A percentile compares a stretch with the other conserved stretches of the same genome.
Evolutionary conservation across 768 basidiomycete species (phyloP).

Genomic region (Kwoniella pini): DNA sequence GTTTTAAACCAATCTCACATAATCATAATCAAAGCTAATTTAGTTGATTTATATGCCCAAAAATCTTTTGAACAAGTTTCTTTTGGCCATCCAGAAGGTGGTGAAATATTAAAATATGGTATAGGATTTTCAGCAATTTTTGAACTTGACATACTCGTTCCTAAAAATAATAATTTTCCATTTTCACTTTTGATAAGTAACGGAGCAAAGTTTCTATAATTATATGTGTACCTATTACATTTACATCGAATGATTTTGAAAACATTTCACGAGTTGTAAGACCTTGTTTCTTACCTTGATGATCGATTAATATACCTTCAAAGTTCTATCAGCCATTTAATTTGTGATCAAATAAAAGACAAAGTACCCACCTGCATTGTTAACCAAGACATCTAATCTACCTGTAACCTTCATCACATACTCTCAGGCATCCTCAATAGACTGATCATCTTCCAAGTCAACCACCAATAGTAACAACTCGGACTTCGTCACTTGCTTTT

Average conservation of each 20-base stretch:
- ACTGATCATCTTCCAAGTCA: conserved; percentile 12
- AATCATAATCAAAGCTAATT: conserved; percentile 8
- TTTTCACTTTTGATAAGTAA: neutral
- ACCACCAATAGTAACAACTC: neutral
- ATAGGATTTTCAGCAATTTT: neutral
- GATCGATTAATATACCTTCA: neutral
- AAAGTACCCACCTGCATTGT: conserved; percentile 16
- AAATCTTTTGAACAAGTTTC: neutral
- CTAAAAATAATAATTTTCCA: conserved; percentile 5
- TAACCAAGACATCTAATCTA: conserved; percentile 9
- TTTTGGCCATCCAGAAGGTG: conserved; percentile 13
- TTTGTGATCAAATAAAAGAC: too few species aligned
- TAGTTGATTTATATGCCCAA: conserved; percentile 9
- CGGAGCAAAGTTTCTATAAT: neutral
- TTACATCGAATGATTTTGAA: neutral
- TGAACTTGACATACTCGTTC: neutral
- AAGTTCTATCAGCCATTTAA: neutral
- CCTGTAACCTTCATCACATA: neutral
- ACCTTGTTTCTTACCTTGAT: neutral
- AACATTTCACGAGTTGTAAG: neutral
- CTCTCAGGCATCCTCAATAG: neutral
- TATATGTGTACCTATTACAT: neutral
- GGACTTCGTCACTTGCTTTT: too few species aligned
- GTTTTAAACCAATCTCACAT: conserved; percentile 10
- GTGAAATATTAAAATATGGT: neutral